Base-by-base conservation (phyloP, 2,329 filamentous ascomycete species). In the Zalaria sp. region DNA sequence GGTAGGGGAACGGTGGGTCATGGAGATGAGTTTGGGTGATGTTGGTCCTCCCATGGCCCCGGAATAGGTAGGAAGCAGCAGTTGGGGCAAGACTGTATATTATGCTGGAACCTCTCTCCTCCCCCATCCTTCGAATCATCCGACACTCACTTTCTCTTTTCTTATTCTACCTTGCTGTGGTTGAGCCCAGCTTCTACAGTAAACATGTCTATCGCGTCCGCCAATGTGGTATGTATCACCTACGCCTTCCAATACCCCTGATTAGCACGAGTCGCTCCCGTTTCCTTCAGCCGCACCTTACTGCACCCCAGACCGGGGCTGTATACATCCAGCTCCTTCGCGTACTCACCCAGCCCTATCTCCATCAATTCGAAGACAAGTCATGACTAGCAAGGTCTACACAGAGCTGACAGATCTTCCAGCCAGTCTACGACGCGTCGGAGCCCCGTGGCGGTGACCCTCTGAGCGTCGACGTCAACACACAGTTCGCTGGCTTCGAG, bases 401-500 rank as follows among this genome's bases (percentile, higher is more conserved):
- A n/a, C 35, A 7, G 35, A 36, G 7, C 35, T 9, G 7, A 8
- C 35, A 9, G 25, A 36, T 11, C 10, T 26, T 11, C 9, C 11
- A 44, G 42, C 64, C 64, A 5, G 60, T 57, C 40, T 68, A 54
- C 47, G 52, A 67, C 45, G 49, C 57, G 18, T 49, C 59, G 25
- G 52, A 61, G 41, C 72, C 74, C 18, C 66, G 67, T 46, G 74
- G 75, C 31, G 73, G 75, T 42, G 63, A 78, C 49, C 65, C 71
- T 2, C 53, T 68, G 6, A 52, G 63, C 29, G 63, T 72, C 8
- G 67, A 78, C 53, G 68, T 75, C 48, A 75, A 80, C 50, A 58
- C 66, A 7, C 73, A 75, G 51, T 80, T 75, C 54, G 57, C 57
- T 25, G 75, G 75, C 5, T 60, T 69, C 43, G 75, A 80, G 53